phyloP scores from a whole-genome alignment of 345 rosid genomes.

The Eucalyptus sp. region DNA sequence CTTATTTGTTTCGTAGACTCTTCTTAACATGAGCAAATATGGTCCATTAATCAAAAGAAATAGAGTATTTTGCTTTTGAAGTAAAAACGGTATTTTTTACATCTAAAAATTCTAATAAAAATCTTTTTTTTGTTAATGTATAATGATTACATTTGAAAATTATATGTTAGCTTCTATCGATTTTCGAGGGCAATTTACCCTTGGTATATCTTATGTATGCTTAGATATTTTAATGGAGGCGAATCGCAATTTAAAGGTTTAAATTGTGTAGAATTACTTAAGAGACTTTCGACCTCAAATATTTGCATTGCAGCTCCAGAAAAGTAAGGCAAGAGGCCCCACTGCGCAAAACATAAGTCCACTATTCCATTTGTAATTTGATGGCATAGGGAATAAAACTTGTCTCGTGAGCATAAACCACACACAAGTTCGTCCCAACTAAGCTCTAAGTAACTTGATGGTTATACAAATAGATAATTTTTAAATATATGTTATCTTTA shows the following conservation, averaged over 20 bases:
- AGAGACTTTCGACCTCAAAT: background rate
- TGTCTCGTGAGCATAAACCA: background rate
- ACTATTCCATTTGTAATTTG: background rate
- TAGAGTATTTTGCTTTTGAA: background rate
- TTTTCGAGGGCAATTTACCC: background rate
- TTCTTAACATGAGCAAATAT: background rate
- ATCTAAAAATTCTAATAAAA: background rate
- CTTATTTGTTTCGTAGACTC: background rate
- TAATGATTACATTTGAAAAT: background rate
- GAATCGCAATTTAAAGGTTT: background rate
- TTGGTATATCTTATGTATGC: background rate
- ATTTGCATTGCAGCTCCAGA: background rate
- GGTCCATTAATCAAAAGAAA: background rate
- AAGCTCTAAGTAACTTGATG: background rate
- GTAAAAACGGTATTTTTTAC: background rate
- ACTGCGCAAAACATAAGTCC: background rate
- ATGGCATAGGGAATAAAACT: background rate
- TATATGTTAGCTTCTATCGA: background rate
- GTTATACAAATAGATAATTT: background rate
- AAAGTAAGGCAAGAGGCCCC: background rate
- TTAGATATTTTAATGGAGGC: background rate
- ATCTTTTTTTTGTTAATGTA: background rate
- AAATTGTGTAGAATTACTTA: background rate
- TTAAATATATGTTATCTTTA: background rate
- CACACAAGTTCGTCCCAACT: background rate